phyloP scores from a whole-genome alignment of 179 eudicot species.

The Camellia oleifera region DNA sequence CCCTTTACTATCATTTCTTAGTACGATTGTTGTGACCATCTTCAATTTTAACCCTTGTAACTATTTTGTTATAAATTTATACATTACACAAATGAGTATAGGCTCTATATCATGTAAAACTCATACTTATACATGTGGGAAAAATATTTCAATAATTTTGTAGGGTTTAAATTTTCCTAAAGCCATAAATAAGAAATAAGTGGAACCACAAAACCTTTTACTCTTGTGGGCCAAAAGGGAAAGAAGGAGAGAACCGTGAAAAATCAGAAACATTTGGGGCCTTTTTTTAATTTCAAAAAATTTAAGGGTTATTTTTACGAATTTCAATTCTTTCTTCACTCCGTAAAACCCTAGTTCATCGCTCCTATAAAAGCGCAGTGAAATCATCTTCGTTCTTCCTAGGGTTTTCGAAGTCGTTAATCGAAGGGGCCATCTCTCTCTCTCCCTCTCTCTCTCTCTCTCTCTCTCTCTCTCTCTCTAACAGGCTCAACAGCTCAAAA shows the following conservation, averaged over 20 bases:
- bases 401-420: background rate
- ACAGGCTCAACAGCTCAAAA: background rate
- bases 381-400: background rate
- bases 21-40: no score
- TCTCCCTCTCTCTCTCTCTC: background rate
- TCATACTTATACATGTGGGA: no score
- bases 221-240: no score
- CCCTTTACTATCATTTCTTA: no score
- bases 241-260: background rate
- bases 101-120: no score
- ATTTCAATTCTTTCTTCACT: background rate
- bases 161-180: no score
- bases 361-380: background rate
- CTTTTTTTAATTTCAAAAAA: background rate
- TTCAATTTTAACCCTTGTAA: no score
- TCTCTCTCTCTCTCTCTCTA: background rate
- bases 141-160: no score
- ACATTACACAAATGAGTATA: no score
- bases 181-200: no score
- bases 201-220: no score
- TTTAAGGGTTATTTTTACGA: background rate
- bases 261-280: background rate
- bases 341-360: constrained; percentile 9
- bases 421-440: background rate
- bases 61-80: no score